Conservation (phyloP, 192 early-diverging fungal genomes). For the Coemansia sp. region DNA sequence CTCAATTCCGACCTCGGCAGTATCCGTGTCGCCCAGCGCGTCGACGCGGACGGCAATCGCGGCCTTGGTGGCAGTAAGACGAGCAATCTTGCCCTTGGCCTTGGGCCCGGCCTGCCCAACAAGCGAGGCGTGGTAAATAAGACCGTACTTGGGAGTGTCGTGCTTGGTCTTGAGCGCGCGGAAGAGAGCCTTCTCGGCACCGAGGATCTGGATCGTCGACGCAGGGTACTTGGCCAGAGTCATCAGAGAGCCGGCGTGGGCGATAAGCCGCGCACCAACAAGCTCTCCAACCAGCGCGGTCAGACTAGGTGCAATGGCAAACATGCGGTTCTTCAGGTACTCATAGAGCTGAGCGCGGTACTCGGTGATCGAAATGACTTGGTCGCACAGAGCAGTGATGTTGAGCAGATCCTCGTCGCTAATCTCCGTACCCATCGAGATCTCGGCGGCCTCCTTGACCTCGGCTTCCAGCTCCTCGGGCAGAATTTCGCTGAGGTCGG, state of each 20-base stretch:
- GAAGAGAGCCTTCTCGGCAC: slow-evolving; percentile 99
- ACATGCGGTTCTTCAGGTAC: slow-evolving; percentile 97
- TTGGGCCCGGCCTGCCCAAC: slow-evolving; percentile 95
- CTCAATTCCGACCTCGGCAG: slow-evolving; percentile 80
- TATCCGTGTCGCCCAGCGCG: slow-evolving; percentile 78
- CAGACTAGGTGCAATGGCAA: slow-evolving; percentile 81
- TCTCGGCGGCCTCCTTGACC: slow-evolving; percentile 94
- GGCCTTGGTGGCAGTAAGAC: slow-evolving; percentile 88
- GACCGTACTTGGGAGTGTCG: slow-evolving; percentile 97
- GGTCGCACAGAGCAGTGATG: slow-evolving; percentile 89
- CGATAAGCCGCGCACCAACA: slow-evolving; percentile 95
- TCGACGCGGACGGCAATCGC: slow-evolving; percentile 87
- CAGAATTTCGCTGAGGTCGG: slow-evolving; percentile 77
- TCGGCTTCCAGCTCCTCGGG: slow-evolving; percentile 89
- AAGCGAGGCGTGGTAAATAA: slow-evolving; percentile 96
- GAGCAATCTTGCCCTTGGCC: slow-evolving; percentile 97
- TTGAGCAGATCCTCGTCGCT: slow-evolving; percentile 95
- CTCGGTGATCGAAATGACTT: slow-evolving; percentile 92
- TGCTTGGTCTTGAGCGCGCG: slow-evolving; percentile 98
- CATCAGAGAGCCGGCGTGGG: slow-evolving; percentile 94
- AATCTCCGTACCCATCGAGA: slow-evolving; percentile 99
- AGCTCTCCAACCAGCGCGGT: slow-evolving; percentile 96
- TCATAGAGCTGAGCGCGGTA: slow-evolving; percentile 94
- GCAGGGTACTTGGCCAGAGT: slow-evolving; percentile 98
- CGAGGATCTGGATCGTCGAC: slow-evolving; percentile 97